Percentiles rank a stretch among this genome's conserved stretches.
Conservation (phyloP, 305 asterid genomes). For the Galium porrigens region DNA sequence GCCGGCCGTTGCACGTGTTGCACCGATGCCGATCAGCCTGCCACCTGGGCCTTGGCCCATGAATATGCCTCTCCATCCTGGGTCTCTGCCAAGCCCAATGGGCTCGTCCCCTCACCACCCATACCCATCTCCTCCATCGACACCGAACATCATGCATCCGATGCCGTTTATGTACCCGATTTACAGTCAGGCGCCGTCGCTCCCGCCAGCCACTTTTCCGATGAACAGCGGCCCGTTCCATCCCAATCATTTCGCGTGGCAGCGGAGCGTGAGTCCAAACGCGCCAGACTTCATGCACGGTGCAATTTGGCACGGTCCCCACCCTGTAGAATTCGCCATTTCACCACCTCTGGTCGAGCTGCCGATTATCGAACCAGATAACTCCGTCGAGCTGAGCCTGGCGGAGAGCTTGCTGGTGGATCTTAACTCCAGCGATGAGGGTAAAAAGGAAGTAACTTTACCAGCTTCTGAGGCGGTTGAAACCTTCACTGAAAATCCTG, state of each 20-base stretch:
- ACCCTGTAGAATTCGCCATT: slow-evolving; percentile 49
- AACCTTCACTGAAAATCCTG: slow-evolving; percentile 31
- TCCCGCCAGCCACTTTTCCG: slow-evolving; percentile 55
- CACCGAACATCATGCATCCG: slow-evolving; percentile 79
- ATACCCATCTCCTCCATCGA: slow-evolving; percentile 79
- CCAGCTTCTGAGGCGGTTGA: slow-evolving; percentile 47
- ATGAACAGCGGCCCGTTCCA: slow-evolving; percentile 50
- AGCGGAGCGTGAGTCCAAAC: slow-evolving; percentile 43
- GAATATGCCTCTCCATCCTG: slow-evolving; percentile 80
- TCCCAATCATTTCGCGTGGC: slow-evolving; percentile 75
- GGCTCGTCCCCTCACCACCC: slow-evolving; percentile 73
- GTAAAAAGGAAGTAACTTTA: slow-evolving; percentile 43
- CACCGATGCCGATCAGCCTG: slow-evolving; percentile 55
- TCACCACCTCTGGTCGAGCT: slow-evolving; percentile 57
- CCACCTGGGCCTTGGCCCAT: slow-evolving; percentile 76
- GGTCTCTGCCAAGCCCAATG: slow-evolving; percentile 60
- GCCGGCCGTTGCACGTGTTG: slow-evolving; percentile 36
- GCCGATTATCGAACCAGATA: slow-evolving; percentile 29
- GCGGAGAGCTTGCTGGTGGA: slow-evolving; percentile 42
- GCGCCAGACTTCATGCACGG: slow-evolving; percentile 49
- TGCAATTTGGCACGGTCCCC: slow-evolving; percentile 68
- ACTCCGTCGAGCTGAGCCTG: slow-evolving; percentile 39
- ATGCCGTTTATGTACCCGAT: slow-evolving; percentile 81
- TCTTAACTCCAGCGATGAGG: slow-evolving; percentile 44
- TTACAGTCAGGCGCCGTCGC: slow-evolving; percentile 52